phyloP scores from a whole-genome alignment of 2,329 filamentous ascomycete genomes.

The Verticillium zaregamsianum region DNA sequence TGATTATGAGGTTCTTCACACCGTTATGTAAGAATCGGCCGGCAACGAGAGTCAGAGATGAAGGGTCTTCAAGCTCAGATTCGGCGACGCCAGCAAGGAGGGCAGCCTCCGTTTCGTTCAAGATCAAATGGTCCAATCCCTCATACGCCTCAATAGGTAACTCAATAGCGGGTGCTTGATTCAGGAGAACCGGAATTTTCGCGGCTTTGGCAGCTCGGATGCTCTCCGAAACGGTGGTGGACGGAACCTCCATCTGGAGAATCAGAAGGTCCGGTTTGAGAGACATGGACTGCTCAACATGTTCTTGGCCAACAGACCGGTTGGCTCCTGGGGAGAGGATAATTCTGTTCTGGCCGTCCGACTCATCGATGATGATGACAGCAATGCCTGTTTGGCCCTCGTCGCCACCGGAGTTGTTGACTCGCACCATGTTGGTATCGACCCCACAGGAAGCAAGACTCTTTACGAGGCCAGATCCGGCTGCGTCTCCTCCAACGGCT shows the following conservation, averaged over 20 bases:
- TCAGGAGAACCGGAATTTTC: constrained; percentile 57
- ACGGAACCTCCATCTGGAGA: constrained; percentile 57
- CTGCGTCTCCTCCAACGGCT: constrained; percentile 51
- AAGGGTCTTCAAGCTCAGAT: constrained; percentile 27
- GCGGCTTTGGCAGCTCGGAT: constrained; percentile 32
- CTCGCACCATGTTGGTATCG: constrained; percentile 37
- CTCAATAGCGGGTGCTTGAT: constrained; percentile 62
- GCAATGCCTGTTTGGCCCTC: constrained; percentile 44
- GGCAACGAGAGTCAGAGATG: constrained; percentile 32
- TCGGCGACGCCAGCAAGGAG: constrained; percentile 46
- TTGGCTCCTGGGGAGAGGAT: constrained; percentile 54
- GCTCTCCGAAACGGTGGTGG: constrained; percentile 47
- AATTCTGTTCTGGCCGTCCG: constrained; percentile 53
- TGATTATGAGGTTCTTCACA: constrained; percentile 62
- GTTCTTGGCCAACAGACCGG: constrained; percentile 20
- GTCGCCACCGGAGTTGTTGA: constrained; percentile 25
- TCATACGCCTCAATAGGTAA: constrained; percentile 55
- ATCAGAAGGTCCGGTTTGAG: constrained; percentile 51
- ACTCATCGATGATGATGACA: constrained; percentile 53
- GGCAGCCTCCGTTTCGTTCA: constrained; percentile 72
- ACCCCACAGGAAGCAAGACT: constrained; percentile 44
- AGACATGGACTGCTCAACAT: constrained; percentile 15
- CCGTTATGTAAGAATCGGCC: constrained; percentile 53
- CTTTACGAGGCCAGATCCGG: constrained; percentile 39
- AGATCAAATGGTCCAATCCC: constrained; percentile 60